Evolutionary conservation across 83 land plant genomes (phyloP), one percentile per base, ranked within the genome.

Genomic region (Picea abies): DNA sequence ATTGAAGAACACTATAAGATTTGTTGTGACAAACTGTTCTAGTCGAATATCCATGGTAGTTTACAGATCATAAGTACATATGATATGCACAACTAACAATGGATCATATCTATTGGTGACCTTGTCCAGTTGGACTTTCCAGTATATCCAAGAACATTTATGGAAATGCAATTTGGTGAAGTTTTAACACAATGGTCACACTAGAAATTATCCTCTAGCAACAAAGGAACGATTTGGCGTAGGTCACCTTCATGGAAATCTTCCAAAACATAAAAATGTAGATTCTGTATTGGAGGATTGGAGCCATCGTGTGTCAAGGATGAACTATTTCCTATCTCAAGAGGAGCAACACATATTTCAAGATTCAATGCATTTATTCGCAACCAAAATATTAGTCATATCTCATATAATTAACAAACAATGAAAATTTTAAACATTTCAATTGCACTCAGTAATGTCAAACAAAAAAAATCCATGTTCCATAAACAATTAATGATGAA

Each of bases 401-500:
- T 3, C 2, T 1, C 23, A 63, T 63, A 63, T 29, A 29, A 16
- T 16, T 17, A 63, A 63, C 1, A 20, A 63, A 63, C 6, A 1
- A 17, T 4, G 4, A 63, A 63, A 63, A 2, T n/a, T 5, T 63
- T 16, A 1, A 63, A 16, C 0, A n/a, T 63, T 15, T n/a, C 4
- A 63, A 63, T 63, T 2, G 3, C 20, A 16, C 23, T 4, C 6
- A 5, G 19, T 1, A 20, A 63, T 63, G 65, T 5, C 6, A 5
- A 44, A 44, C 49, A 44, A 3, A 4, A 20, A 19, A 19, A 19
- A 19, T 20, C 0, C 22, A 63, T 63, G 6, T 63, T 19, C 65
- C 19, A 15, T n/a, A 5, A 63, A 63, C 65, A 3, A n/a, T 63
- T 63, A 78, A 64, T 23, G 49, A 82, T 10, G 82, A 78, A 64